Base-by-base conservation (phyloP, 805 yeast genomes). In the Myxozyma mucilagina region DNA sequence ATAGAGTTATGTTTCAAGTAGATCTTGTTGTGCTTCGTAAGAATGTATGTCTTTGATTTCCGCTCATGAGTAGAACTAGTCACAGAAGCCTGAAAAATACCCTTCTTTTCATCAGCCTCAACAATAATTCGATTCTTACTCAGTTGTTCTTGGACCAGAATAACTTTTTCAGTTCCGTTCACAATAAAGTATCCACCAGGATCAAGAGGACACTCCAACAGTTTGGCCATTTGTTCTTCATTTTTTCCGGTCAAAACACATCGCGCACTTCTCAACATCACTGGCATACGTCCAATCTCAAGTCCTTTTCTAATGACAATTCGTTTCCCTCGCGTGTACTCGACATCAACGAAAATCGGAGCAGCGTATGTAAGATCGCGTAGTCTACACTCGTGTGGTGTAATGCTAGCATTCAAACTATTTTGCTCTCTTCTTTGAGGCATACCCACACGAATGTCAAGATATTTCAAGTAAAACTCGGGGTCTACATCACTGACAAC, bases 151-250 rank as follows among this genome's bases (percentile, higher is more conserved):
- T 94, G 99, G 47, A 94, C 96, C 68, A 94, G 81, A 65, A 94
- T 94, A 48, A 94, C 99, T 74, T 94, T 94, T 70, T 94, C 99
- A 0, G 99, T 94, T 74, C 99, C 99, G 72, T 93, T 93, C 53
- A 93, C 97, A 71, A 93, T 89, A 71, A 94, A 94, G 72, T 94
- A 94, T 70, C 99, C 99, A 76, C 99, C 99, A 6, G 99, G 99
- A 76, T 94, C 99, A 53, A 94, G 79, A 0, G 99, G 99, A 75
- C 99, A 94, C 75, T 94, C 99, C 68, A 89, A 87, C 67, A 89
- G 79, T 31, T 77, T 77, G 0, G 99, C 97, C 98, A 94, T 93
- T 68, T 84, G 87, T 35, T 78, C 74, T 70, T 93, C 97, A 53
- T 84, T 79, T 51, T 88, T 85, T 18, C 91, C 96, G 64, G 84